A percentile compares a stretch with the other conserved stretches of the same genome.
These are phyloP conservation scores for Akanthomyces lecanii DNA, from an alignment of 2,329 filamentous ascomycete genomes.

Conservation along the genomic window DNA sequence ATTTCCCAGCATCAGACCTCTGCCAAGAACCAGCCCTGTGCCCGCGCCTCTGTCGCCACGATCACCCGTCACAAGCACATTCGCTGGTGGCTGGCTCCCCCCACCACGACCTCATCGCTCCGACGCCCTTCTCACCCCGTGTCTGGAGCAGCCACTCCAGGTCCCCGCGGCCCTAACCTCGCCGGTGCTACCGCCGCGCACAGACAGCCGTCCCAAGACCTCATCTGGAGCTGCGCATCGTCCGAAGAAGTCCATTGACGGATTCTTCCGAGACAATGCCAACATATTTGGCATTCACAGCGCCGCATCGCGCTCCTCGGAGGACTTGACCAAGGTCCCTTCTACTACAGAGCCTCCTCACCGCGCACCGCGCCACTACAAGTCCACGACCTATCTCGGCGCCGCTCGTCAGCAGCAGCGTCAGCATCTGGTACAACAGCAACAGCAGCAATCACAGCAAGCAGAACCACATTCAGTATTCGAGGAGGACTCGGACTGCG, in stretches of 20 bases:
- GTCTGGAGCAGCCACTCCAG: slow-evolving; percentile 17
- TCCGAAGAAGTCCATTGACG: slow-evolving; percentile 19
- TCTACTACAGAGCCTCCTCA: not conserved
- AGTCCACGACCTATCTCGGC: slow-evolving; percentile 27
- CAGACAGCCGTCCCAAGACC: slow-evolving; percentile 11
- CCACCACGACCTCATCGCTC: slow-evolving; percentile 30
- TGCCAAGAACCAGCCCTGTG: not conserved
- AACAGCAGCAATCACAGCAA: slow-evolving; percentile 22
- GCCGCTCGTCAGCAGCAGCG: slow-evolving; percentile 20
- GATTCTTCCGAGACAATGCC: slow-evolving; percentile 10
- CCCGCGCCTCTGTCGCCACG: not conserved
- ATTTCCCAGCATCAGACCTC: slow-evolving; percentile 32
- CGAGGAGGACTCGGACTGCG: slow-evolving; percentile 44
- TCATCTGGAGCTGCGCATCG: not conserved
- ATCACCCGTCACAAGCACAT: not conserved
- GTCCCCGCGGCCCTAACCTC: slow-evolving; percentile 2
- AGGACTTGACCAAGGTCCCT: slow-evolving; percentile 21
- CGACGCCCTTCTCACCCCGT: slow-evolving; percentile 24
- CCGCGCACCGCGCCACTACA: slow-evolving; percentile 24
- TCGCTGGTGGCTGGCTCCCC: slow-evolving; percentile 6
- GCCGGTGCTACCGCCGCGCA: not conserved
- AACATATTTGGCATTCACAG: slow-evolving; percentile 21
- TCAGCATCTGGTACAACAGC: slow-evolving; percentile 17
- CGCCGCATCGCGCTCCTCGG: slow-evolving; percentile 23
- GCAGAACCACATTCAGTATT: slow-evolving; percentile 38